Evolutionary conservation across 2,329 filamentous ascomycete species (phyloP).

Genomic region (Ophiostoma quercus): DNA sequence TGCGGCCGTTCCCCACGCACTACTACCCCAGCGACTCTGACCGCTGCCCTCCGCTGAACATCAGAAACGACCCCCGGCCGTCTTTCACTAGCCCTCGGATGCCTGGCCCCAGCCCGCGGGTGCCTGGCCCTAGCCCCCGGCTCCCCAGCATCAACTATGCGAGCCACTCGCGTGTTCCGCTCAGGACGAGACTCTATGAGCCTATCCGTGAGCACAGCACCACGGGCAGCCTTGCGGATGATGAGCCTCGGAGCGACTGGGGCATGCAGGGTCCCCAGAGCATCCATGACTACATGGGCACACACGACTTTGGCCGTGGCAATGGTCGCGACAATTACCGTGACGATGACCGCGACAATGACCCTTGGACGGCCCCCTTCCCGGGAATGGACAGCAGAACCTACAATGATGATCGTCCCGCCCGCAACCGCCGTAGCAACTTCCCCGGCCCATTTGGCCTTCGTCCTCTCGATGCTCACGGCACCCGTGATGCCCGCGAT

Average conservation of each 20-base stretch:
- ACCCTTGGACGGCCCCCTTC: background rate
- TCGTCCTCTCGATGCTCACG: no score
- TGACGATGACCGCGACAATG: background rate
- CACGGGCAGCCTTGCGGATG: background rate
- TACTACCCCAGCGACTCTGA: background rate
- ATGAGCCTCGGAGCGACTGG: background rate
- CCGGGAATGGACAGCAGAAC: background rate
- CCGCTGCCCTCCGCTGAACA: background rate
- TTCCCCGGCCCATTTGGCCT: background rate
- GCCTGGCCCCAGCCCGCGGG: no score
- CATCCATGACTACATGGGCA: slow-evolving; percentile 4
- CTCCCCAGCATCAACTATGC: background rate
- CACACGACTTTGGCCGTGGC: background rate
- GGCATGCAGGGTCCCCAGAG: background rate
- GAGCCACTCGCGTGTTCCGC: background rate
- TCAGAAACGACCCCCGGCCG: background rate
- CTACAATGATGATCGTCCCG: background rate
- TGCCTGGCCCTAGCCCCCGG: background rate
- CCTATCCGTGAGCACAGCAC: background rate
- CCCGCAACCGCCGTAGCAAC: background rate
- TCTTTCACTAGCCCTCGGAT: no score
- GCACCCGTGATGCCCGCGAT: background rate
- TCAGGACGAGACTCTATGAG: background rate
- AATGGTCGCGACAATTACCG: background rate
- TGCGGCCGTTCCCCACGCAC: background rate